Percentiles rank a stretch among this genome's conserved stretches.
Evolutionary conservation across 2,329 filamentous ascomycete species (phyloP).

Genomic region (Chalara sp.): DNA sequence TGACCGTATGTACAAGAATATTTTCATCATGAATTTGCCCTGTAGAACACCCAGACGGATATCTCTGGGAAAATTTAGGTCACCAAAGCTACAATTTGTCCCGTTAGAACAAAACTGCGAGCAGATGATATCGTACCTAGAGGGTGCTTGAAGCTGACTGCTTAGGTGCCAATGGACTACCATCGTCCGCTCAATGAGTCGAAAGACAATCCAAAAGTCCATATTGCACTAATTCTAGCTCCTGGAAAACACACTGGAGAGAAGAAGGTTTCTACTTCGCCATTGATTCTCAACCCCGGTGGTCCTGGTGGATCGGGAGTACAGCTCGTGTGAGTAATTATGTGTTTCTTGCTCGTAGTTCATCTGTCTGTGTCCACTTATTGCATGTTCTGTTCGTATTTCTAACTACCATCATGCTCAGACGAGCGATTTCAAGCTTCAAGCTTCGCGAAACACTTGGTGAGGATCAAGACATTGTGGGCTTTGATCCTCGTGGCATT

Average conservation of each 20-base stretch:
- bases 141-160: too few relatives aligned
- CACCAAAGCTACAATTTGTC: too few relatives aligned
- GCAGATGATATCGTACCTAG: too few relatives aligned
- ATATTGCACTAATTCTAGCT: slow-evolving; percentile 20
- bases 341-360: not conserved
- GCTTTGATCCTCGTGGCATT: slow-evolving; percentile 44
- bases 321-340: not conserved
- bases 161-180: slow-evolving; percentile 37
- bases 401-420: not conserved
- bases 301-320: slow-evolving; percentile 38
- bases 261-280: slow-evolving; percentile 29
- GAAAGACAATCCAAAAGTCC: slow-evolving; percentile 20
- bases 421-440: too few relatives aligned
- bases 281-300: slow-evolving; percentile 39
- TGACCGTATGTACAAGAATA: slow-evolving; percentile 25
- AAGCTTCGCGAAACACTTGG: slow-evolving; percentile 28
- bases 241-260: slow-evolving; percentile 13
- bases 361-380: not conserved
- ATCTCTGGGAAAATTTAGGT: too few relatives aligned
- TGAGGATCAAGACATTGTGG: slow-evolving; percentile 36
- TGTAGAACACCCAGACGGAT: too few relatives aligned
- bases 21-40: too few relatives aligned
- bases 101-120: too few relatives aligned
- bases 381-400: too few relatives aligned
- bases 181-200: slow-evolving; percentile 32